Conservation (phyloP, 805 yeast species). For the Yamadazyma nakazawae region DNA sequence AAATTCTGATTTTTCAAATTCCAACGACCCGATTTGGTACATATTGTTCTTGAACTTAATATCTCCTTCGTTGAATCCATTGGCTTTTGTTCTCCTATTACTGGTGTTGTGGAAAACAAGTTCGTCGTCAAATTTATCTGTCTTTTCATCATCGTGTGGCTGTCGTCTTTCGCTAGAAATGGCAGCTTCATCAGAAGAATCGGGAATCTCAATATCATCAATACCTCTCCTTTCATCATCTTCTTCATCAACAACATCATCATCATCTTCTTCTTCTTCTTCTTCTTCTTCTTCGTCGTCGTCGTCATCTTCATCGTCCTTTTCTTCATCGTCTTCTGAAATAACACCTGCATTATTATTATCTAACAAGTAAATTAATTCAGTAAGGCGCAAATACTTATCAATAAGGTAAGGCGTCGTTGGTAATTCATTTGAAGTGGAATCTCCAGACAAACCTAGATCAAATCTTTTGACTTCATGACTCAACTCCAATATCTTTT, state of each 20-base stretch:
- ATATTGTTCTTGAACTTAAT: slow-evolving; percentile 26
- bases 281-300: slow-evolving; percentile 5
- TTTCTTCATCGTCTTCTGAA: background rate
- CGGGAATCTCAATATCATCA: background rate
- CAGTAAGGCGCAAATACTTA: slow-evolving; percentile 57
- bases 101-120: background rate
- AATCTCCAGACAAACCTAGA: slow-evolving; percentile 49
- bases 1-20: slow-evolving; percentile 52
- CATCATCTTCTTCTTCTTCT: slow-evolving; percentile 6
- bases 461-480: slow-evolving; percentile 57
- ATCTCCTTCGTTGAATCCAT: slow-evolving; percentile 16
- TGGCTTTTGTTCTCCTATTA: slow-evolving; percentile 7
- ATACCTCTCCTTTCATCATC: slow-evolving; percentile 1
- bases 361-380: slow-evolving; percentile 49
- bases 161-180: background rate
- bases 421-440: slow-evolving; percentile 56
- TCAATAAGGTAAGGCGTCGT: slow-evolving; percentile 68
- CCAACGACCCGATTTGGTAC: slow-evolving; percentile 46
- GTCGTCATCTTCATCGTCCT: slow-evolving; percentile 5
- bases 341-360: slow-evolving; percentile 3
- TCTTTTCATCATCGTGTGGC: slow-evolving; percentile 2
- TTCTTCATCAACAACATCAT: slow-evolving; percentile 4
- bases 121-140: slow-evolving; percentile 1
- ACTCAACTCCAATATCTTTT: slow-evolving; percentile 53
- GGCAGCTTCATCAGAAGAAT: slow-evolving; percentile 2